phyloP scores from a whole-genome alignment of 2,329 filamentous ascomycete species.

The Colletotrichum coccodes region DNA sequence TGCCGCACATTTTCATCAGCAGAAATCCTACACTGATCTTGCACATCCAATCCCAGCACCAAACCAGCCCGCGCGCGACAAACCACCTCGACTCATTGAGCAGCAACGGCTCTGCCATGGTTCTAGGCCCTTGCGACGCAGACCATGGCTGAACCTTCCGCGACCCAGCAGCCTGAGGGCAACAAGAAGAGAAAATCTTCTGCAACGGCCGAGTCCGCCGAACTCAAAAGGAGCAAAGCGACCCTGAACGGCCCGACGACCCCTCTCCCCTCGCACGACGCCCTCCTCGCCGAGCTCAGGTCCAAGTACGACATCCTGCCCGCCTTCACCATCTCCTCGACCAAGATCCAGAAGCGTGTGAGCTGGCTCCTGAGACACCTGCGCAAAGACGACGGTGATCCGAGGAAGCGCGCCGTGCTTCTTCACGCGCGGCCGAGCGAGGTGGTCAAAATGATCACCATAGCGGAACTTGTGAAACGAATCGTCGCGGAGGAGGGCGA shows the following conservation, averaged over 20 bases:
- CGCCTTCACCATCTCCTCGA: slow-evolving; percentile 67
- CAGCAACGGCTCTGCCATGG: background rate
- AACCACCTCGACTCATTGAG: background rate
- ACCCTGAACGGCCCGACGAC: slow-evolving; percentile 33
- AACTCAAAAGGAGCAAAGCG: slow-evolving; percentile 24
- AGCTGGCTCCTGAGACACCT: slow-evolving; percentile 56
- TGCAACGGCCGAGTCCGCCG: slow-evolving; percentile 4
- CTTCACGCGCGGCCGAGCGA: slow-evolving; percentile 62
- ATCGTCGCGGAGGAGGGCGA: slow-evolving; percentile 54
- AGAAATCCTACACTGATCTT: background rate
- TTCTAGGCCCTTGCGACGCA: background rate
- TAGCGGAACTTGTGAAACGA: slow-evolving; percentile 72
- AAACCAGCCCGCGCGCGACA: background rate
- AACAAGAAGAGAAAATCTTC: slow-evolving; percentile 27
- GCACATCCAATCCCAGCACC: background rate
- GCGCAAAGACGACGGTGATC: slow-evolving; percentile 35
- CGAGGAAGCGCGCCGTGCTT: slow-evolving; percentile 50
- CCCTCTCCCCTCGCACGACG: slow-evolving; percentile 50
- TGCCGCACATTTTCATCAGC: slow-evolving; percentile 4
- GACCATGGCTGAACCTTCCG: slow-evolving; percentile 4
- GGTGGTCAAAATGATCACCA: slow-evolving; percentile 73
- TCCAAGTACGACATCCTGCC: slow-evolving; percentile 60
- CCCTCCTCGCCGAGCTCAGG: slow-evolving; percentile 54
- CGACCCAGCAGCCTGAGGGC: background rate
- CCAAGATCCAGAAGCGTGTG: slow-evolving; percentile 67